Evolutionary conservation across 805 yeast genomes (phyloP), one percentile per base, ranked within the genome.

Genomic region (Millerozyma acaciae): DNA sequence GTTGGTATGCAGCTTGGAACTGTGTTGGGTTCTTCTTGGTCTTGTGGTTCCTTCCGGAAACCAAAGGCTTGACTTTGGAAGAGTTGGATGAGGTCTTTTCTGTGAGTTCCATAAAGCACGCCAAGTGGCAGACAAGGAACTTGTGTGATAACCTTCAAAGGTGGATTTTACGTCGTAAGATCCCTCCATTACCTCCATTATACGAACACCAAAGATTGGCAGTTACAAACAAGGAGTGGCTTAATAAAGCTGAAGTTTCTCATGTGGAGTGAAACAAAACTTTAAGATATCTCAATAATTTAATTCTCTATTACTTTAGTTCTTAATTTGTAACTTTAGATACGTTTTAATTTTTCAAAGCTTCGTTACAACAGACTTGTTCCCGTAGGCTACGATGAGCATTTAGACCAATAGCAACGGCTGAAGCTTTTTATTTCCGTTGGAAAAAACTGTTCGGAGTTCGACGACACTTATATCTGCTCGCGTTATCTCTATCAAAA

Each of bases 1-100:
- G 93, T 9, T 86, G 79, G 73, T 86, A 84, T 51, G 95, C 93
- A 1, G 95, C 81, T 9, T 82, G 90, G 89, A 85, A 85, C 55
- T 46, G 78, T 37, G 62, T 78, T 34, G 85, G 84, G 0, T 79
- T 78, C 65, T 76, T 78, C 60, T 46, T 84, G 48, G 84, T 83
- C 4, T 70, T 84, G 34, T 78, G 83, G 71, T 65, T 81, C 53
- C 62, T 82, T 38, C 84, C 88, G 3, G 89, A 82, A 51, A 82
- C 89, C 2, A 51, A 51, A 27, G 77, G 76, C 21, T 70, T 78
- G 42, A 79, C 90, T 0, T 70, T 83, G 48, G 93, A 84, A 58
- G 87, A 83, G 55, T 68, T 83, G 51, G 90, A 83, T 51, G 79
- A 77, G 31, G 84, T 83, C 12, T 84, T 83, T 51, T 68, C 70